Evolutionary conservation across 2,329 filamentous ascomycete genomes (phyloP).

Genomic region (Dothistroma septosporum): DNA sequence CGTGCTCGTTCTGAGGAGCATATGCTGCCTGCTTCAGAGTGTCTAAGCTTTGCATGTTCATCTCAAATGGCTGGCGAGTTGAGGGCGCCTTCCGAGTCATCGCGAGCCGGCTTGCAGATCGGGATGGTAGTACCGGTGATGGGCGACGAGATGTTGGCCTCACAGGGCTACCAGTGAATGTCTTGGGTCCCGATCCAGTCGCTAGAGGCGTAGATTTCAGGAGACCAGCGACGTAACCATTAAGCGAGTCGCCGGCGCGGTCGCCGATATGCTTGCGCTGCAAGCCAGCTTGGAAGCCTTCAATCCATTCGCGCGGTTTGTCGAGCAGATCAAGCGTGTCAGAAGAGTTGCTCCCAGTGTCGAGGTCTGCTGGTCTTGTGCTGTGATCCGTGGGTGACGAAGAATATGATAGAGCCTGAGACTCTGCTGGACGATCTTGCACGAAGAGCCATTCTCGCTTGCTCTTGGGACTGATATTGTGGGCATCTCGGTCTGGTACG

Average conservation of each 20-base stretch:
- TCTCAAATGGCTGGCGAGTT: slow-evolving; percentile 22
- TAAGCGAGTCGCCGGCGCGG: slow-evolving; percentile 28
- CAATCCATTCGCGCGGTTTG: slow-evolving; percentile 31
- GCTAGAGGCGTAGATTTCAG: slow-evolving; percentile 22
- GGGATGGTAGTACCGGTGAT: slow-evolving; percentile 21
- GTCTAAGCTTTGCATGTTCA: slow-evolving; percentile 24
- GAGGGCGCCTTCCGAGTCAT: slow-evolving; percentile 5
- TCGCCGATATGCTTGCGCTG: slow-evolving; percentile 28
- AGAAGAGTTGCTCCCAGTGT: slow-evolving; percentile 10
- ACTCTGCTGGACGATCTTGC: slow-evolving; percentile 25
- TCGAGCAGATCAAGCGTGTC: slow-evolving; percentile 22
- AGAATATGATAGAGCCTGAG: slow-evolving; percentile 10
- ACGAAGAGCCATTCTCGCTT: slow-evolving; percentile 29
- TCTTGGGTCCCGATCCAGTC: background rate
- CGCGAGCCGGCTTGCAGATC: slow-evolving; percentile 15
- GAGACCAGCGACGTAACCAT: slow-evolving; percentile 35
- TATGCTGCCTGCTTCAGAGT: slow-evolving; percentile 32
- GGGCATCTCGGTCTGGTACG: slow-evolving; percentile 21
- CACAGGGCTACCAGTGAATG: slow-evolving; percentile 25
- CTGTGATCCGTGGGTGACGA: slow-evolving; percentile 16
- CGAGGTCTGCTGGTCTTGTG: slow-evolving; percentile 16
- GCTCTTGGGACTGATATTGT: slow-evolving; percentile 32
- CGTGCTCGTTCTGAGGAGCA: slow-evolving; percentile 34
- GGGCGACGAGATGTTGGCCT: slow-evolving; percentile 25
- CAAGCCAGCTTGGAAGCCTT: slow-evolving; percentile 33